Percentiles rank a stretch among this genome's conserved stretches.
These are phyloP conservation scores for Dactylonectria macrodidyma DNA, from an alignment of 2,329 filamentous ascomycete genomes.

Conservation along the genomic window DNA sequence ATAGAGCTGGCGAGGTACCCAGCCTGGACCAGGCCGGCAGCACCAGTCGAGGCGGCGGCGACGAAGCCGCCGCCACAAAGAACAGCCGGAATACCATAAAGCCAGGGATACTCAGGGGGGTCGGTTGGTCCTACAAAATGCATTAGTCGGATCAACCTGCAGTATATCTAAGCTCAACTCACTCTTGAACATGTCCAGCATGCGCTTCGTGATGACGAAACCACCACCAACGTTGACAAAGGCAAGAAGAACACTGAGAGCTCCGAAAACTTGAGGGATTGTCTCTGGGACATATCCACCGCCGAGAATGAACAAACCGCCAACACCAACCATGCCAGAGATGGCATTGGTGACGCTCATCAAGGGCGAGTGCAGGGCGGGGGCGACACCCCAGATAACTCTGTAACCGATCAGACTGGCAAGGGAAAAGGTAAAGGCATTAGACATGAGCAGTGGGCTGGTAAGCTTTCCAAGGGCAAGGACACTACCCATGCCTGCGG, in stretches of 20 bases:
- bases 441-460: conserved; percentile 88
- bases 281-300: conserved; percentile 85
- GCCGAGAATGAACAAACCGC: conserved; percentile 90
- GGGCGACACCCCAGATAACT: conserved; percentile 88
- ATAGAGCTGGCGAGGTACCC: conserved; percentile 89
- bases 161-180: conserved; percentile 42
- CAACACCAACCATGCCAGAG: conserved; percentile 91
- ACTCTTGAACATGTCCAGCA: conserved; percentile 93
- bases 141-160: conserved; percentile 30
- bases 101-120: conserved; percentile 89
- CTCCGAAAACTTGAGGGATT: conserved; percentile 83
- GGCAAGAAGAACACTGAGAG: conserved; percentile 84
- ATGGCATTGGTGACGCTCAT: conserved; percentile 97
- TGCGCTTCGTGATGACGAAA: conserved; percentile 92
- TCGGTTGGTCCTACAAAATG: conserved; percentile 76
- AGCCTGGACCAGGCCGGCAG: conserved; percentile 87
- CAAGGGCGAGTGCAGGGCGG: conserved; percentile 87
- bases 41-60: conserved; percentile 84
- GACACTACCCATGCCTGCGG: conserved; percentile 82
- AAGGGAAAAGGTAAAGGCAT: conserved; percentile 87
- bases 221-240: conserved; percentile 92
- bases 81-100: conserved; percentile 83
- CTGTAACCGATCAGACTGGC: conserved; percentile 90
- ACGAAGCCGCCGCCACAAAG: conserved; percentile 87
- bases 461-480: conserved; percentile 86